phyloP scores from a whole-genome alignment of 2,329 filamentous ascomycete genomes.

The Dichotomopilus funicola region DNA sequence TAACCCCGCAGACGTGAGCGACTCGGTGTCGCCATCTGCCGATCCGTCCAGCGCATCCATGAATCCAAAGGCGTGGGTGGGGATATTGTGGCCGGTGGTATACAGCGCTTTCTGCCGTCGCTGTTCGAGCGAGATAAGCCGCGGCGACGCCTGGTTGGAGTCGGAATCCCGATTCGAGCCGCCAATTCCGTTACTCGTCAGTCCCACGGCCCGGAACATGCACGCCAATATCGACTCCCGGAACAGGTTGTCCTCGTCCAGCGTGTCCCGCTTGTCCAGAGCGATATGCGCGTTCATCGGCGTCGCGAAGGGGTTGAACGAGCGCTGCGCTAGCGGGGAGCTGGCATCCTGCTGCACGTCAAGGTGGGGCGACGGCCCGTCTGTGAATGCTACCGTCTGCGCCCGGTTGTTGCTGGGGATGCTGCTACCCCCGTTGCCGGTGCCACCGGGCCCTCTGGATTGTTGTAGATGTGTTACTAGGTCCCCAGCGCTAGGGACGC shows the following conservation, averaged over 20 bases:
- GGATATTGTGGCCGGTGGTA: conserved; percentile 36
- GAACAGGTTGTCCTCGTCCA: conserved; percentile 85
- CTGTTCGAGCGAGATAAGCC: conserved; percentile 76
- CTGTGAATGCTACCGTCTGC: conserved; percentile 25
- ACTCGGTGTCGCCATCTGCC: conserved; percentile 79
- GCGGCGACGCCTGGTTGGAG: conserved; percentile 80
- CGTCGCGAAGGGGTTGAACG: conserved; percentile 52
- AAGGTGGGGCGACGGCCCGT: conserved; percentile 23
- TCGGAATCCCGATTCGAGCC: conserved; percentile 59
- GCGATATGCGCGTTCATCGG: conserved; percentile 43
- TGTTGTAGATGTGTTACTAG: conserved; percentile 71
- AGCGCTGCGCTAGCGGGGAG: conserved; percentile 44
- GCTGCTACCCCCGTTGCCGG: too few relatives aligned
- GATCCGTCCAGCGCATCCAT: conserved; percentile 78
- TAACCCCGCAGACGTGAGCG: conserved; percentile 64
- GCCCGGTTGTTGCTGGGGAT: conserved; percentile 39
- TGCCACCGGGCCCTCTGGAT: conserved; percentile 41
- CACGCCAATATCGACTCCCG: conserved; percentile 86
- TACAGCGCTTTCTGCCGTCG: conserved; percentile 73
- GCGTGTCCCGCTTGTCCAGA: conserved; percentile 67
- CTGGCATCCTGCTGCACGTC: conserved; percentile 31
- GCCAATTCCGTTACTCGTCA: conserved; percentile 55
- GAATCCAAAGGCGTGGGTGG: conserved; percentile 73
- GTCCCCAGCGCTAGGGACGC: conserved; percentile 65
- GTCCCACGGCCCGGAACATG: conserved; percentile 88